Percentiles rank a stretch among this genome's conserved stretches.
Conservation (phyloP, 73 alveolate species). For the Tetrahymena elliotti region DNA sequence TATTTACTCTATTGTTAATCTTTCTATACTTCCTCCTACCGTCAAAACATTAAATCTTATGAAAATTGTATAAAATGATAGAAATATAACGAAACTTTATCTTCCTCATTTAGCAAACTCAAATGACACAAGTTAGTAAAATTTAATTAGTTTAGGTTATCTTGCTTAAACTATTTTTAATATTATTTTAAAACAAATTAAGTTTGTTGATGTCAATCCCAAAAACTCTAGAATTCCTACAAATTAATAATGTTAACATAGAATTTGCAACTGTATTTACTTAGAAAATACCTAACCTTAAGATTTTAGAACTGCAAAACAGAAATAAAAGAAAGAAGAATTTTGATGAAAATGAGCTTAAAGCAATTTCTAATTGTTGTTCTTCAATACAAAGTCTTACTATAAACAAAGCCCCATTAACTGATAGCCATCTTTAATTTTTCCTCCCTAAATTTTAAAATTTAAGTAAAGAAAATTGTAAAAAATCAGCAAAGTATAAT, state of each 20-base stretch:
- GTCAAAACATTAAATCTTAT: neutral
- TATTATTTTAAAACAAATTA: neutral
- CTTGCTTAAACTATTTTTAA: neutral
- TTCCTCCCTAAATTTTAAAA: neutral
- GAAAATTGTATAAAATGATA: neutral
- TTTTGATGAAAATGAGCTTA: constrained; percentile 28
- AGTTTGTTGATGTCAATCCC: neutral
- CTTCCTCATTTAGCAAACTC: neutral
- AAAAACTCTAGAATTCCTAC: neutral
- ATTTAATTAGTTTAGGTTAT: neutral
- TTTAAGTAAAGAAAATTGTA: neutral
- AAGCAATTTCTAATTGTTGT: constrained; percentile 2
- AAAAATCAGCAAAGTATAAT: too few species aligned
- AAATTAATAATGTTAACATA: constrained; percentile 10
- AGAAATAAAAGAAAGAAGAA: constrained; percentile 14
- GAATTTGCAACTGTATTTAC: constrained; percentile 23
- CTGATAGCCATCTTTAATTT: neutral
- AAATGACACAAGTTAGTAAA: neutral
- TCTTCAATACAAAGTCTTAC: neutral
- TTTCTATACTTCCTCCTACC: neutral
- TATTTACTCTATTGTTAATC: neutral
- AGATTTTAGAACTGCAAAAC: constrained; percentile 18
- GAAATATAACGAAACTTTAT: neutral
- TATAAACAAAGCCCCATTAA: neutral
- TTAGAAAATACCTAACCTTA: constrained; percentile 4